Base-by-base conservation (phyloP, 148 eudicot species). In the Fagopyrum tataricum region DNA sequence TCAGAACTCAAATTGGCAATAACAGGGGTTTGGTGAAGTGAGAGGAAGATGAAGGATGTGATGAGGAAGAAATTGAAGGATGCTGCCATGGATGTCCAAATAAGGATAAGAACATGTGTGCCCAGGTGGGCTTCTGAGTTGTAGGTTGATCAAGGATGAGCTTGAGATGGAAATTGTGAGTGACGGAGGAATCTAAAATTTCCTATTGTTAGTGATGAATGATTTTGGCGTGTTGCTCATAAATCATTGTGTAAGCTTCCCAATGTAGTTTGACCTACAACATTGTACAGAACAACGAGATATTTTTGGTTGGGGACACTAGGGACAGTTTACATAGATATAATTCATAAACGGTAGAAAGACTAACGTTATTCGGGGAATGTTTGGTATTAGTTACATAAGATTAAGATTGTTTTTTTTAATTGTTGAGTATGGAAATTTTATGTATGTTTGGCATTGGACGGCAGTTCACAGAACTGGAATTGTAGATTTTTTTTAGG, bases 1-100 rank as follows among this genome's bases (percentile, higher is more conserved):
- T 70, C 59, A 8, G 88, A 83, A 70, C 80, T 80, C 67, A 82
- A 76, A 55, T 73, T 79, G 81, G 85, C 43, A 72, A 20, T 73
- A 47, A 80, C 62, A 6, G 62, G 15, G 44, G 73, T 26, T 72
- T 20, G 72, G 6, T 76, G 44, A 71, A 74, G 4, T 58, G 80
- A 70, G 0, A 80, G 44, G 75, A 81, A 58, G 58, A 84, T 74
- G 4, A 78, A 52, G 47, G 74, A 6, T 81, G 74, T 76, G 62
- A 70, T 4, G n/a, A 56, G 12, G 72, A 23, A 24, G 44, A 10
- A 70, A 55, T 81, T 17, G 70, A 24, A 44, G 52, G 15, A 74
- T 61, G 78, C 14, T 18, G 61, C 79, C 86, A 78, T 80, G 66
- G 72, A 73, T 15, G 11, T 59, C 5, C 0, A 5, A 49, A 46